These are phyloP conservation scores for Tylopilus felleus DNA, from an alignment of 768 basidiomycete genomes.

Conservation along the genomic window DNA sequence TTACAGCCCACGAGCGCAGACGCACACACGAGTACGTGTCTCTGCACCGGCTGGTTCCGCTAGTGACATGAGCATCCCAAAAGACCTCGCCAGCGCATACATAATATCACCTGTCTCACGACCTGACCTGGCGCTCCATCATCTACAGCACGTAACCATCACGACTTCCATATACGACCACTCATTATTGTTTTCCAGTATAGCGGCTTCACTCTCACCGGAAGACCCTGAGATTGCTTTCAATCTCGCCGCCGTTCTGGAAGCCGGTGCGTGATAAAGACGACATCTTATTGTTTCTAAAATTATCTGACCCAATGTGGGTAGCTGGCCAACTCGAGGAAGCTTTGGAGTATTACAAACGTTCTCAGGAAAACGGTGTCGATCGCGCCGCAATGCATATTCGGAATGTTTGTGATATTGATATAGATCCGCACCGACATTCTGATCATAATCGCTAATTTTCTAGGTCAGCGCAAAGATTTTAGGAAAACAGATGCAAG, in stretches of 20 bases:
- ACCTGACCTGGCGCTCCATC: constrained; percentile 84
- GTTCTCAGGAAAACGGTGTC: constrained; percentile 71
- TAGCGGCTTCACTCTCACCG: constrained; percentile 78
- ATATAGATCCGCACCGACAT: constrained; percentile 16
- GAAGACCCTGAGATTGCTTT: constrained; percentile 91
- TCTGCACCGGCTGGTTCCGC: constrained; percentile 18
- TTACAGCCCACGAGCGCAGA: constrained; percentile 82
- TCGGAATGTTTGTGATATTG: constrained; percentile 58
- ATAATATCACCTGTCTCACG: constrained; percentile 75
- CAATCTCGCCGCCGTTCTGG: constrained; percentile 86
- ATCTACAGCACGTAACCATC: constrained; percentile 59
- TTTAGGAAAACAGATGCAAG: constrained; percentile 55
- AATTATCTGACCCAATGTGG: constrained; percentile 28
- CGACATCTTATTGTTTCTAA: constrained; percentile 34
- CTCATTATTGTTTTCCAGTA: constrained; percentile 48
- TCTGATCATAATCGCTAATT: constrained; percentile 13
- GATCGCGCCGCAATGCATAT: constrained; percentile 82
- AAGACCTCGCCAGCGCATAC: constrained; percentile 88
- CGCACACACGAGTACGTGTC: constrained; percentile 75
- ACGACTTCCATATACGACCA: constrained; percentile 28
- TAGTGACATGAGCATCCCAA: constrained; percentile 22
- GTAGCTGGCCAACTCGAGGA: constrained; percentile 77
- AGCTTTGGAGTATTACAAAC: constrained; percentile 78
- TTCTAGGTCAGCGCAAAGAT: constrained; percentile 78
- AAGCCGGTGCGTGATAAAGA: constrained; percentile 64